phyloP scores from a whole-genome alignment of 176 grass and related monocot species.

The Thalia dealbata region DNA sequence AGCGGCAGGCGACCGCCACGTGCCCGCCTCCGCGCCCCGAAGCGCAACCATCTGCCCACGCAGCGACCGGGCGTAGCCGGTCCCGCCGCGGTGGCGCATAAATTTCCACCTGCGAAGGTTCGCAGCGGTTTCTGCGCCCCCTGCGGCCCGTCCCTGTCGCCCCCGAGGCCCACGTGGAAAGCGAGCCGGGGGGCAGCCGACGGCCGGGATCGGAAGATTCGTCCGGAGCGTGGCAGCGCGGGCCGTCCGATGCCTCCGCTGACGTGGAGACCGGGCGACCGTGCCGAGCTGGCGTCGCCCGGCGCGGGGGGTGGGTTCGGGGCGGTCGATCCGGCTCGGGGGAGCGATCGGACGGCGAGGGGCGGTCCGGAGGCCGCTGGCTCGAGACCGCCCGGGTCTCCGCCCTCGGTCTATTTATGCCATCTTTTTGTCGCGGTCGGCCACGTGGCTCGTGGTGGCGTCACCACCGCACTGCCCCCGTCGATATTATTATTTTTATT shows the following conservation, averaged over 20 bases:
- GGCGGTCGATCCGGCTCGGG: too few relatives aligned
- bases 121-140: neutral
- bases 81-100: neutral
- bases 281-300: conserved; percentile 1
- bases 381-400: neutral
- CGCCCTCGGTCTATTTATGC: neutral
- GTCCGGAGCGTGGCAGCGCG: neutral
- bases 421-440: neutral
- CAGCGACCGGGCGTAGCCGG: neutral
- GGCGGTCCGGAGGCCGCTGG: neutral
- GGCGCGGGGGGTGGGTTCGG: too few relatives aligned
- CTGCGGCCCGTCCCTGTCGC: neutral
- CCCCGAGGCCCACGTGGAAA: conserved; percentile 10
- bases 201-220: neutral
- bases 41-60: neutral
- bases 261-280: neutral
- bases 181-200: neutral
- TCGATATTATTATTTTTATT: neutral
- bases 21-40: neutral
- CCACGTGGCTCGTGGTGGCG: neutral
- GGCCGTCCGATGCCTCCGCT: neutral
- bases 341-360: neutral
- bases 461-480: neutral
- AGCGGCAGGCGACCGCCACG: neutral
- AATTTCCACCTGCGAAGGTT: neutral